phyloP scores from a whole-genome alignment of 2,329 filamentous ascomycete genomes.

The Fragosphaeria purpurea region DNA sequence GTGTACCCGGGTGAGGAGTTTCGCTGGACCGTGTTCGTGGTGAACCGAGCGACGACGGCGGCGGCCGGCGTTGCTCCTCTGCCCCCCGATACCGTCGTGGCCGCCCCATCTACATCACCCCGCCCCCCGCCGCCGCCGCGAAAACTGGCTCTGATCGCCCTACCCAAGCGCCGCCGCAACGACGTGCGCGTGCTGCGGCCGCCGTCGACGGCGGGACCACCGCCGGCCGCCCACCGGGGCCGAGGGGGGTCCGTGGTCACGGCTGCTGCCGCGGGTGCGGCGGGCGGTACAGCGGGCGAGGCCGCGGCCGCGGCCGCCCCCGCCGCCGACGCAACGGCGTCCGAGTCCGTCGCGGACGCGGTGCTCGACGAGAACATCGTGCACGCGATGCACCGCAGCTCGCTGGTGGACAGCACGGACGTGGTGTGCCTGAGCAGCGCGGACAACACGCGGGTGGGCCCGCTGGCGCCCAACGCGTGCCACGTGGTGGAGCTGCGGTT shows the following conservation, averaged over 20 bases:
- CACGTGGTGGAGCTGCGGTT: slow-evolving; percentile 66
- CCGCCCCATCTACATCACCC: too few relatives aligned
- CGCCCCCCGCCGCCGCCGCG: slow-evolving; percentile 37
- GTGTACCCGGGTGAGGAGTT: slow-evolving; percentile 58
- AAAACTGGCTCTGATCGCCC: slow-evolving; percentile 59
- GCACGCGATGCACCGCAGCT: slow-evolving; percentile 60
- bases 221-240: too few relatives aligned
- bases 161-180: slow-evolving; percentile 54
- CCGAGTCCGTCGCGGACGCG: slow-evolving; percentile 46
- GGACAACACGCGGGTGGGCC: slow-evolving; percentile 58
- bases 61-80: slow-evolving; percentile 11
- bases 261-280: too few relatives aligned
- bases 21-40: slow-evolving; percentile 62
- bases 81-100: slow-evolving; percentile 7
- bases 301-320: background rate
- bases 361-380: slow-evolving; percentile 63
- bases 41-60: slow-evolving; percentile 53
- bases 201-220: slow-evolving; percentile 45
- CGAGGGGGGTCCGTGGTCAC: too few relatives aligned
- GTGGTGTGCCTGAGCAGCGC: slow-evolving; percentile 63
- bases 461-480: slow-evolving; percentile 60
- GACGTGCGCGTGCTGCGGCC: slow-evolving; percentile 44
- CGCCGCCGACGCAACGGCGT: slow-evolving; percentile 4
- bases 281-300: background rate
- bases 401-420: slow-evolving; percentile 53